phyloP scores from a whole-genome alignment of 768 basidiomycete species.

The Pholiota molesta region DNA sequence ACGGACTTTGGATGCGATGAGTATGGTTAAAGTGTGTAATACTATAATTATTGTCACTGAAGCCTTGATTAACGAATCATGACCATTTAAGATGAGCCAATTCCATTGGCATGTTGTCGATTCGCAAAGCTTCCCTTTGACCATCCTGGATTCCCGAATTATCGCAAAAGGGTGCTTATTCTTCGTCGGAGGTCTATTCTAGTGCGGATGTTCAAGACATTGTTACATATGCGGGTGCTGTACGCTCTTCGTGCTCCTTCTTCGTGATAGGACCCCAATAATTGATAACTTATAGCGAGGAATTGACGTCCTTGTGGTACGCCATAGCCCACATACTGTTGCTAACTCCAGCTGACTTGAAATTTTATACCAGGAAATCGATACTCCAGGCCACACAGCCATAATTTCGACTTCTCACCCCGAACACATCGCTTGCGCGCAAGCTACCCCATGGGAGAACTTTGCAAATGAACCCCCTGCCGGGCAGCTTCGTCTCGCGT shows the following conservation, averaged over 20 bases:
- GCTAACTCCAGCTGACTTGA: conserved; percentile 21
- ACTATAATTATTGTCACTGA: not conserved
- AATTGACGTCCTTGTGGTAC: conserved; percentile 71
- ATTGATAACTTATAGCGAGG: conserved; percentile 49
- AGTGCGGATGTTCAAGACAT: conserved; percentile 57
- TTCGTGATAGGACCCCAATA: not conserved
- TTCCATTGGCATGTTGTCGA: conserved; percentile 88
- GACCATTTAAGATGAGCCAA: conserved; percentile 57
- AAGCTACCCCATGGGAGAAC: conserved; percentile 55
- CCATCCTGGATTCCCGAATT: conserved; percentile 64
- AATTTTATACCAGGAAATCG: conserved; percentile 69
- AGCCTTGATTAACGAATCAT: not conserved
- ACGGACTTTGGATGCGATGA: conserved; percentile 77
- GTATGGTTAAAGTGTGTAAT: conserved; percentile 64
- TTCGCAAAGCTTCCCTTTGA: conserved; percentile 78
- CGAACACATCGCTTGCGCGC: conserved; percentile 71
- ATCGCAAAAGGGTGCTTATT: conserved; percentile 69
- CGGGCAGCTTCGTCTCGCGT: conserved; percentile 79
- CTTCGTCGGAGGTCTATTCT: conserved; percentile 52
- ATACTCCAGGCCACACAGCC: conserved; percentile 85
- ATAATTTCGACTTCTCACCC: conserved; percentile 67
- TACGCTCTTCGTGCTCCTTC: conserved; percentile 43
- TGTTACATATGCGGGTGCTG: conserved; percentile 65
- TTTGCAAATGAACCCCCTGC: conserved; percentile 80
- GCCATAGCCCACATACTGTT: conserved; percentile 21